Evolutionary conservation across 2,329 filamentous ascomycete genomes (phyloP), one percentile per base, ranked within the genome.

Genomic region (Exophiala dermatitidis): DNA sequence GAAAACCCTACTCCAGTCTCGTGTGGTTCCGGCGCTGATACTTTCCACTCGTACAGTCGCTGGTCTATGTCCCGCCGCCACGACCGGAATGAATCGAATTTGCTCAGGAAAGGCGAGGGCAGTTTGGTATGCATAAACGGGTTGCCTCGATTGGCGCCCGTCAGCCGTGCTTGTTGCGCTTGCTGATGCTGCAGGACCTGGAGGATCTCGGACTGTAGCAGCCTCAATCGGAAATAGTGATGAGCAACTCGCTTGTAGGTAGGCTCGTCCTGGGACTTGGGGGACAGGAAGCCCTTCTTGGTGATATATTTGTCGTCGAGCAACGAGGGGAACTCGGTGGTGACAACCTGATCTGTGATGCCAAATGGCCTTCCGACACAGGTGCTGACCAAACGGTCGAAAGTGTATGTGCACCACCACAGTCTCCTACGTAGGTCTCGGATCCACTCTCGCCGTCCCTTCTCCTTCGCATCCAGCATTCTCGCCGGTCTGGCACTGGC

Each of bases 341-440:
- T 97, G 64, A 97, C 88, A 59, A 95, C 88, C 67, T 95, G 88
- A 71, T 97, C 93, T n/a, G 86, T 90, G 59, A 97, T 89, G 31
- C 91, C 90, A 65, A 96, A 94, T 4, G 91, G 93, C 51, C 91
- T 79, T 36, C 91, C 91, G 29, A 97, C 91, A 63, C 90, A 96
- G 26, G 89, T 90, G 65, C 89, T 93, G 47, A 97, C 91, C 3
- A 97, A 82, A n/a, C 91, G 82, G 69, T 97, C 91, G 51, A 97
- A 82, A 3, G 88, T 91, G 70, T 97, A 97, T 1, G 90, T 90
- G 71, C 90, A 95, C 91, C 93, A 97, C 90, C 90, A 97, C 9
- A 97, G 75, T 32, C 91, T 81, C 52, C 91, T 80, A 48, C 90
- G 83, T 58, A 95, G 78, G 68, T 97, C 93, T 49, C 91, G 83